phyloP scores from a whole-genome alignment of 768 basidiomycete species.

The Rhodotorula sphaerocarpa region DNA sequence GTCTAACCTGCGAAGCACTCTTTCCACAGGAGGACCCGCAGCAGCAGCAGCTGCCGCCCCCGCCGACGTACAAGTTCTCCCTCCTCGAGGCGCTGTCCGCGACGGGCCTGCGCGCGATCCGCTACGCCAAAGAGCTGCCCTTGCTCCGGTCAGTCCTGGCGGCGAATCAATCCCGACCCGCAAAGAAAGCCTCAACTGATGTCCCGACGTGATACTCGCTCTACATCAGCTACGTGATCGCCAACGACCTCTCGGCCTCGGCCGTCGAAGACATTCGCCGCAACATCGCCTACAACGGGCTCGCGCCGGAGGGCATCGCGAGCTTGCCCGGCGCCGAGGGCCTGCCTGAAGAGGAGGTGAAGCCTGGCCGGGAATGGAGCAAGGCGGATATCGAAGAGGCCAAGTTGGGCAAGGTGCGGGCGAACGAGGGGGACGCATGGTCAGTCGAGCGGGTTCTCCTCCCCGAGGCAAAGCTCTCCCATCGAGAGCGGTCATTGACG shows the following conservation, averaged over 20 bases:
- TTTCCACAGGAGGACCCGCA: background rate
- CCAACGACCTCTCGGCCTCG: slow-evolving; percentile 79
- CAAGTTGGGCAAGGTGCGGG: slow-evolving; percentile 55
- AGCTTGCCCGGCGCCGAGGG: slow-evolving; percentile 1
- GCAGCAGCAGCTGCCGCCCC: background rate
- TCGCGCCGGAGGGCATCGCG: slow-evolving; percentile 42
- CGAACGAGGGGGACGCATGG: slow-evolving; percentile 95
- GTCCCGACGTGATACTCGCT: no score
- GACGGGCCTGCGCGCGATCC: slow-evolving; percentile 87
- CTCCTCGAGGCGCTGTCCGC: slow-evolving; percentile 91
- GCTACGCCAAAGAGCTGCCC: slow-evolving; percentile 95
- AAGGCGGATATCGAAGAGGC: slow-evolving; percentile 26
- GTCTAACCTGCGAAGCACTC: background rate
- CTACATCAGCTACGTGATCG: slow-evolving; percentile 67
- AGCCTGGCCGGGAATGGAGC: slow-evolving; percentile 4
- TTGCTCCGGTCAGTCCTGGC: slow-evolving; percentile 58
- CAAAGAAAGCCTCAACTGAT: background rate
- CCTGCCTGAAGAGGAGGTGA: slow-evolving; percentile 11
- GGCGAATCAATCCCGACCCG: background rate
- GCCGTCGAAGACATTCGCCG: slow-evolving; percentile 77
- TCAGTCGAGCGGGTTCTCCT: slow-evolving; percentile 43
- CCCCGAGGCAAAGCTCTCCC: no score
- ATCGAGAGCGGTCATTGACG: background rate
- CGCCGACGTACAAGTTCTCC: slow-evolving; percentile 53
- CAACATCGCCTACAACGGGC: slow-evolving; percentile 73